These are phyloP conservation scores for Naegleria gruberi DNA, from an alignment of 208 protist species.

Conservation along the genomic window DNA sequence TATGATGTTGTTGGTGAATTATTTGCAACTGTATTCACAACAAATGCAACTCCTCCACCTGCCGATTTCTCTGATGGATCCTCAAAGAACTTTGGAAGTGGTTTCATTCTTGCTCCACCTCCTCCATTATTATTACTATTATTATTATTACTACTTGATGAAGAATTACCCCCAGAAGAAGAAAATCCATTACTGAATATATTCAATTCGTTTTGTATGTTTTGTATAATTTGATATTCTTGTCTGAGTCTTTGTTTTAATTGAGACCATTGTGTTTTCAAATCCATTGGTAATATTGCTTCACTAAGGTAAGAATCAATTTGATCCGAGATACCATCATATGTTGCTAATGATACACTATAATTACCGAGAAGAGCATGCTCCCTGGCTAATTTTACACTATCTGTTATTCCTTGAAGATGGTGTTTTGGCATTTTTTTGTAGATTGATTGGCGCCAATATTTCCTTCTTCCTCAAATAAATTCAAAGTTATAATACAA, in stretches of 20 bases:
- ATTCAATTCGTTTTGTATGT: background rate
- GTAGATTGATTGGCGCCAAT: background rate
- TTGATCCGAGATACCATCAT: slow-evolving; percentile 20
- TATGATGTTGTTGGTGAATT: background rate
- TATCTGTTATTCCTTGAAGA: slow-evolving; percentile 17
- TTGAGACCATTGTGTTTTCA: background rate
- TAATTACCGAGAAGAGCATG: slow-evolving; percentile 34
- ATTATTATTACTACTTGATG: background rate
- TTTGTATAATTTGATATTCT: background rate
- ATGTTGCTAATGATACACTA: slow-evolving; percentile 24
- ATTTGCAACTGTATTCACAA: background rate
- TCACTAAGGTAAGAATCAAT: background rate
- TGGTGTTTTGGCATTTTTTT: background rate
- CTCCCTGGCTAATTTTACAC: slow-evolving; percentile 19
- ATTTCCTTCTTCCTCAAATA: background rate
- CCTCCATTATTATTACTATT: no score
- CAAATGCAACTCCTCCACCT: background rate
- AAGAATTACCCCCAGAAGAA: background rate
- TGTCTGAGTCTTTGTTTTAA: background rate
- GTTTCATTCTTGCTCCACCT: background rate
- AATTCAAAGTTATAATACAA: no score
- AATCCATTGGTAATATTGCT: background rate
- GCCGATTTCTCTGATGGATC: background rate
- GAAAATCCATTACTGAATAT: background rate
- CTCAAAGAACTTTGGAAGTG: background rate